A percentile compares a stretch with the other conserved stretches of the same genome.
Evolutionary conservation across 2,329 filamentous ascomycete genomes (phyloP).

Genomic region (Xylogone sp.): DNA sequence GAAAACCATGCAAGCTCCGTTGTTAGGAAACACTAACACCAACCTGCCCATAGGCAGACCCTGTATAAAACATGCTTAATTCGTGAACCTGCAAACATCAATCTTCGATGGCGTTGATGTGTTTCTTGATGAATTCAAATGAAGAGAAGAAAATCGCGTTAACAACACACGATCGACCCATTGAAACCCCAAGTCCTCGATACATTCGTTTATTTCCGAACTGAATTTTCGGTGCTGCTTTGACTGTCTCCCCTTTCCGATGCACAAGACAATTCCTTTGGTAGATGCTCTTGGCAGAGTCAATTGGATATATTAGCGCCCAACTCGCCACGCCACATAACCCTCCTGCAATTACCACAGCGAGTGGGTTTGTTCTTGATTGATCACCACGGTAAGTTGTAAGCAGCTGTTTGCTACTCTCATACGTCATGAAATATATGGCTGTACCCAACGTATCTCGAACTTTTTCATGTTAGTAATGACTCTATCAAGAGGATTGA

Average conservation of each 20-base stretch:
- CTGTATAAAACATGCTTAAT: neutral
- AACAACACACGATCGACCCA: conserved; percentile 75
- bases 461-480: conserved; percentile 42
- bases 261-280: conserved; percentile 76
- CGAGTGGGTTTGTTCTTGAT: conserved; percentile 73
- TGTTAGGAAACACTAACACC: neutral
- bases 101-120: conserved; percentile 32
- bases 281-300: conserved; percentile 82
- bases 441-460: conserved; percentile 79
- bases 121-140: conserved; percentile 79
- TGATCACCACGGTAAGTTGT: conserved; percentile 69
- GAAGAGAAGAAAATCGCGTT: conserved; percentile 90
- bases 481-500: no score
- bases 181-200: conserved; percentile 76
- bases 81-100: conserved; percentile 4
- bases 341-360: conserved; percentile 74
- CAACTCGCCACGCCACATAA: conserved; percentile 81
- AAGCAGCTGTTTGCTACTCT: conserved; percentile 78
- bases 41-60: neutral
- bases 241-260: conserved; percentile 59
- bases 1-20: neutral
- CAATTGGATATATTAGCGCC: conserved; percentile 62
- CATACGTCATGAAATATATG: conserved; percentile 88
- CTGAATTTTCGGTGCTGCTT: conserved; percentile 66
- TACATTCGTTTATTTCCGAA: conserved; percentile 80